Evolutionary conservation across 129 eudicot species (phyloP).

Genomic region (Pittosporum tobira): DNA sequence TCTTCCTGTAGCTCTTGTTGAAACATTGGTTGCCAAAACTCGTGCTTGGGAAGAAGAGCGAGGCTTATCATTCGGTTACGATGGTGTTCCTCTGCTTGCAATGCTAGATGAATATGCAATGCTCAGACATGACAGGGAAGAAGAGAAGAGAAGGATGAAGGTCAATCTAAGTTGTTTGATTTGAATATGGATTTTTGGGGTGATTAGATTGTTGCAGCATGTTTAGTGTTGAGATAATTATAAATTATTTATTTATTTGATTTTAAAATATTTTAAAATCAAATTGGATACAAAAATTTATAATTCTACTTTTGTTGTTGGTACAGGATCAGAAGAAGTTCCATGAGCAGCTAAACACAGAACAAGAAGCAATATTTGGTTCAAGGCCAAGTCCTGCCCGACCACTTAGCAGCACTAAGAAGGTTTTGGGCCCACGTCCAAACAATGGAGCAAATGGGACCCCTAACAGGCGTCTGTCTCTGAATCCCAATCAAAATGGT

Average conservation of each 20-base stretch:
- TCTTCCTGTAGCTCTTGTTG: conserved; percentile 73
- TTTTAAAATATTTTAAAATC: no score
- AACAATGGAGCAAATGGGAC: conserved; percentile 65
- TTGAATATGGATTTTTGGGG: background rate
- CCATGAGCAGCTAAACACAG: conserved; percentile 58
- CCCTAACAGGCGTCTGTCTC: conserved; percentile 67
- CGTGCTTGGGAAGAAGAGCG: conserved; percentile 93
- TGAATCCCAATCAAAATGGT: conserved; percentile 68
- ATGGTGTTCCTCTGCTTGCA: conserved; percentile 94
- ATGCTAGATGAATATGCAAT: conserved; percentile 93
- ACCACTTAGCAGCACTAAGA: conserved; percentile 46
- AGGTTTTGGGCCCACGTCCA: conserved; percentile 68
- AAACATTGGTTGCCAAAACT: conserved; percentile 74
- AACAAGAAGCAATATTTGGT: conserved; percentile 50
- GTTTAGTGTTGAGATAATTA: background rate
- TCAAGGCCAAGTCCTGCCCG: conserved; percentile 88
- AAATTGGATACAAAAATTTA: no score
- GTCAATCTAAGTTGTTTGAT: conserved; percentile 28
- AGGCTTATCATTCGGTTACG: conserved; percentile 64
- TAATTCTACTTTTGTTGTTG: background rate
- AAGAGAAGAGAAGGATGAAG: conserved; percentile 85
- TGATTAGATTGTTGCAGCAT: background rate
- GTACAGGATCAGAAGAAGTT: conserved; percentile 85
- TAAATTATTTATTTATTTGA: no score
- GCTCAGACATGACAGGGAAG: conserved; percentile 97